Evolutionary conservation across 2,329 filamentous ascomycete species (phyloP).

Genomic region (Coniella lustricola): DNA sequence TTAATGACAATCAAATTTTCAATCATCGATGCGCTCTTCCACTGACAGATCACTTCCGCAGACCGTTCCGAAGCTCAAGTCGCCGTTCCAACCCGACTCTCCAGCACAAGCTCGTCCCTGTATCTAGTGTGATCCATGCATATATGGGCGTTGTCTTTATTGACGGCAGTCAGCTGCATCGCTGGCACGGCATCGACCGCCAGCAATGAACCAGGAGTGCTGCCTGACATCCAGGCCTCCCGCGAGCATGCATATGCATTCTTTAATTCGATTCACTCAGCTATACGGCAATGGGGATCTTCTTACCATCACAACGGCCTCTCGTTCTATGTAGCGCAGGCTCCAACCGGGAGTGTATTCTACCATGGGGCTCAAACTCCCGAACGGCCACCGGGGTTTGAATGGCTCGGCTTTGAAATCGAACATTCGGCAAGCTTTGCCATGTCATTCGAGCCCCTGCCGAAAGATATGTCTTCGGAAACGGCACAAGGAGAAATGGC

Average conservation of each 20-base stretch:
- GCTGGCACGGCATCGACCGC: background rate
- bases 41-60: too few species aligned
- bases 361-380: conserved; percentile 46
- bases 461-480: too few species aligned
- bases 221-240: background rate
- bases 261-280: conserved; percentile 15
- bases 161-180: background rate
- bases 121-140: background rate
- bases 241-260: conserved; percentile 8
- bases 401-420: conserved; percentile 58
- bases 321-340: conserved; percentile 49
- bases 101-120: too few species aligned
- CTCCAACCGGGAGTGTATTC: conserved; percentile 47
- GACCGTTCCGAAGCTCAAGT: too few species aligned
- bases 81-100: too few species aligned
- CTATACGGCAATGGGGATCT: conserved; percentile 44
- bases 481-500: background rate
- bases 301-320: conserved; percentile 58
- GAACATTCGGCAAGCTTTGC: conserved; percentile 55
- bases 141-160: background rate
- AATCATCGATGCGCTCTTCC: too few species aligned
- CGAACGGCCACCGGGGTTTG: conserved; percentile 39
- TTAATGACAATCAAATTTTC: too few species aligned
- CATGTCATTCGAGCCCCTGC: conserved; percentile 6
- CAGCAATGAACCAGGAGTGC: background rate